Evolutionary conservation across 768 basidiomycete genomes (phyloP), one percentile per base, ranked within the genome.

Genomic region (Suillus plorans): DNA sequence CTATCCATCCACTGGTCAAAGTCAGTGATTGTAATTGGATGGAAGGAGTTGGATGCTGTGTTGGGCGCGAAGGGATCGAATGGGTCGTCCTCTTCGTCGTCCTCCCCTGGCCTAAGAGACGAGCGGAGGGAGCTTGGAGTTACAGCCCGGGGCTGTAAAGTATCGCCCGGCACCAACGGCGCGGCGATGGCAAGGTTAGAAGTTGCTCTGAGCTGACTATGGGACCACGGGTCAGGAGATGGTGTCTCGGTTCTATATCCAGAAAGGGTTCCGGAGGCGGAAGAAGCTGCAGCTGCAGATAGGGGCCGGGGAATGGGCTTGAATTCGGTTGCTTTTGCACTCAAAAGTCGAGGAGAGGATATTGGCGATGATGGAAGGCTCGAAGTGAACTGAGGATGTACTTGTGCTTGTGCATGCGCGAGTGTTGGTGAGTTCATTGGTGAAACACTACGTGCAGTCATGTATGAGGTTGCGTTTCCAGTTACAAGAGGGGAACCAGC

Each of bases 111-210:
- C 63, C 83, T 84, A 49, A 85, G 80, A 36, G 88, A 87, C 13
- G 89, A 86, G 45, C 90, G 87, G 36, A 91, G 80, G 34, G 88
- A 89, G 64, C 86, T 91, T 13, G 92, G 90, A 0, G 90, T 90
- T 55, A 84, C 80, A 6, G 89, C 82, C 50, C 87, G 84, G 37
- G 85, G 50, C 71, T 74, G 66, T 36, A 81, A 68, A 4, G 78
- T 80, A 64, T 84, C 85, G 66, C 94, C 92, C 56, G 92, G 90
- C 53, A 95, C 83, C 28, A 97, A 81, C 5, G 95, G 95, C 0
- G 94, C 91, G 9, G 95, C 95, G 66, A 97, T 95, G 42, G 95
- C 95, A 10, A 97, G 84, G 73, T 94, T 97, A 16, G 91, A 91
- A 1, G 88, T 86, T 0, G 87, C 86, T 66, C 91, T 84, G 39